A percentile compares a stretch with the other conserved stretches of the same genome.
Evolutionary conservation across 139 green algal species (phyloP).

Genomic region (Ettlia oleoabundans): DNA sequence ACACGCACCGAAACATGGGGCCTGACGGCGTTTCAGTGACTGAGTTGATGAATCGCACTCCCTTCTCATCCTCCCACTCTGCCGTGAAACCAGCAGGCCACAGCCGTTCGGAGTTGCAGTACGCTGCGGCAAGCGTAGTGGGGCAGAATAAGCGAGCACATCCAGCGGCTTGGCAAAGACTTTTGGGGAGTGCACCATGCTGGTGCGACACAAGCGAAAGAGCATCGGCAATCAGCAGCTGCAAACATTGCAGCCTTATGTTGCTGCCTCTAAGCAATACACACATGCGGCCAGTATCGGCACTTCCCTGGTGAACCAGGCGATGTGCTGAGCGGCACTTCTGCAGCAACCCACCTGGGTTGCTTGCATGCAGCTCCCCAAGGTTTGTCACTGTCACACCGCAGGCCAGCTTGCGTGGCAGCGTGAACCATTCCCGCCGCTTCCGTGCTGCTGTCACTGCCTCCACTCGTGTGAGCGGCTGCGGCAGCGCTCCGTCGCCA

Average conservation of each 20-base stretch:
- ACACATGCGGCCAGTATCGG: not conserved
- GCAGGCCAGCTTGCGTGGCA: conserved; percentile 18
- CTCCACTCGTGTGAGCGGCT: conserved; percentile 9
- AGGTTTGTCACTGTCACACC: conserved; percentile 32
- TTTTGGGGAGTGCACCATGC: too few relatives aligned
- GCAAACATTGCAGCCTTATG: not conserved
- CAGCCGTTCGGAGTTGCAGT: not conserved
- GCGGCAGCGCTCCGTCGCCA: not conserved
- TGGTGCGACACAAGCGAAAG: too few relatives aligned
- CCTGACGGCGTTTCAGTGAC: conserved; percentile 19
- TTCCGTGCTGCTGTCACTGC: not conserved
- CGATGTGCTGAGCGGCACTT: too few relatives aligned
- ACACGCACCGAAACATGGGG: conserved; percentile 17
- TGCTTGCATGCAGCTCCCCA: not conserved
- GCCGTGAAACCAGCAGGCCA: conserved; percentile 15
- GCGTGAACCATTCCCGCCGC: not conserved
- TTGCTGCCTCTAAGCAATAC: not conserved
- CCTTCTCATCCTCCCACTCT: conserved; percentile 39
- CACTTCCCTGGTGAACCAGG: too few relatives aligned
- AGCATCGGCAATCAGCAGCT: not conserved
- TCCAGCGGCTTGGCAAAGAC: not conserved
- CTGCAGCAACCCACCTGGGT: not conserved
- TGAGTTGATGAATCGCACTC: conserved; percentile 33
- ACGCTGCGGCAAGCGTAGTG: not conserved
- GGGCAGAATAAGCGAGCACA: not conserved